phyloP scores from a whole-genome alignment of 169 alveolate genomes.

The Theileria parva region DNA sequence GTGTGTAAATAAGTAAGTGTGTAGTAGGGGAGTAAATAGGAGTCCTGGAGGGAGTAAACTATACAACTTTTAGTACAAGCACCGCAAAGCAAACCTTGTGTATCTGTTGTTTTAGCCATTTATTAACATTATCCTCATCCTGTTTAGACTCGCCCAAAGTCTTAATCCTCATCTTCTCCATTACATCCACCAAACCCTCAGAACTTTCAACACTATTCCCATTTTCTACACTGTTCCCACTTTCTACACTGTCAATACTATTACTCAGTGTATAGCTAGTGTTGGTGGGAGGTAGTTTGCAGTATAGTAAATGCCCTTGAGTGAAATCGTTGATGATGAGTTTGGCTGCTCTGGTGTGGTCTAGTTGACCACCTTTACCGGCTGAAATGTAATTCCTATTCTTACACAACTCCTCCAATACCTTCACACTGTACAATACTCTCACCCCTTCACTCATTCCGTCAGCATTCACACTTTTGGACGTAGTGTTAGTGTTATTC shows the following conservation, averaged over 20 bases:
- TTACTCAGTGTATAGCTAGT: background rate
- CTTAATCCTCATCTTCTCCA: background rate
- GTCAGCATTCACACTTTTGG: background rate
- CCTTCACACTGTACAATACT: slow-evolving; percentile 75
- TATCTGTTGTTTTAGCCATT: slow-evolving; percentile 45
- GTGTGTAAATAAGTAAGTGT: no score
- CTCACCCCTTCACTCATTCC: slow-evolving; percentile 40
- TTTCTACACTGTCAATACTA: background rate
- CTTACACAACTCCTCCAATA: slow-evolving; percentile 80
- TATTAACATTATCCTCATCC: slow-evolving; percentile 41
- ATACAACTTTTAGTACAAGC: background rate
- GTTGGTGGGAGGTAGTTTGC: slow-evolving; percentile 65
- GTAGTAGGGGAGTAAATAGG: no score
- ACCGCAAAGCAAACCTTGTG: slow-evolving; percentile 13
- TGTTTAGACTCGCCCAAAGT: background rate
- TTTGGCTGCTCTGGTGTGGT: slow-evolving; percentile 92
- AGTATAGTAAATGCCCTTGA: slow-evolving; percentile 89
- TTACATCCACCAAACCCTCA: background rate
- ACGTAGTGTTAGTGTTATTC: background rate
- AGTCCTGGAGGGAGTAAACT: no score
- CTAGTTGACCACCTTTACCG: slow-evolving; percentile 93
- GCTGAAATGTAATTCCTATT: slow-evolving; percentile 81
- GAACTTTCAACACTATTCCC: background rate
- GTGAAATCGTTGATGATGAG: slow-evolving; percentile 91
- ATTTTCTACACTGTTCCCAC: background rate